Evolutionary conservation across 2,329 filamentous ascomycete genomes (phyloP), one percentile per base, ranked within the genome.

Genomic region (Iodosphaeria phyllophila): DNA sequence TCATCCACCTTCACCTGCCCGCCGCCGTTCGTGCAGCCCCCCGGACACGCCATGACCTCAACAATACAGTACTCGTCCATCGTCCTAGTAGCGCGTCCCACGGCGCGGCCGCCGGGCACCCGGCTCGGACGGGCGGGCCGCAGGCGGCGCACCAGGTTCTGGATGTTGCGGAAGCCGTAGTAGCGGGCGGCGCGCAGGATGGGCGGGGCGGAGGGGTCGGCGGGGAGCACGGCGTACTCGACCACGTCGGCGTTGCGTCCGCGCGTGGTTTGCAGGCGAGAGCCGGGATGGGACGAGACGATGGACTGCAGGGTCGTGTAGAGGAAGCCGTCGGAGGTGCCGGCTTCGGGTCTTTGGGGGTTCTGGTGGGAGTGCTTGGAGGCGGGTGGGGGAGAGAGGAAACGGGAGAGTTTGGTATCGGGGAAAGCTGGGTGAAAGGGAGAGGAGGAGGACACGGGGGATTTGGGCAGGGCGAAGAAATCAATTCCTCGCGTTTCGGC

Each of bases 31-130:
- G 89, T 98, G 53, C 89, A 98, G 3, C 89, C 89, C n/a, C 89
- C 89, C 0, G 89, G 89, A 48, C 89, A 98, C 9, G 89, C 89
- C 89, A 98, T 98, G 30, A 98, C 89, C 51, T 98, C 89, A 15
- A 95, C 78, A 49, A 92, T 95, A n/a, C 76, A 65, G 46, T 84
- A 84, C 18, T 92, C 80, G 5, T 65, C 50, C 5, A 52, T 48
- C 32, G 57, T 63, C 29, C 63, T 61, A 21, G 54, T 63, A 26
- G 57, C 62, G 32, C 60, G 74, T 3, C 71, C 78, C 2, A 65
- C 58, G 0, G 64, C 60, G 32, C 60, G 74, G 3, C 71, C 78
- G 2, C 82, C 83, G 1, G 83, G 80, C 56, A 92, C 74, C 28
- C 78, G 69, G 21, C 78, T 86, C 5, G 66, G 59, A 29, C 68